Percentiles rank a stretch among this genome's conserved stretches.
phyloP scores from a whole-genome alignment of 768 basidiomycete species.

The Leccinum broughii region DNA sequence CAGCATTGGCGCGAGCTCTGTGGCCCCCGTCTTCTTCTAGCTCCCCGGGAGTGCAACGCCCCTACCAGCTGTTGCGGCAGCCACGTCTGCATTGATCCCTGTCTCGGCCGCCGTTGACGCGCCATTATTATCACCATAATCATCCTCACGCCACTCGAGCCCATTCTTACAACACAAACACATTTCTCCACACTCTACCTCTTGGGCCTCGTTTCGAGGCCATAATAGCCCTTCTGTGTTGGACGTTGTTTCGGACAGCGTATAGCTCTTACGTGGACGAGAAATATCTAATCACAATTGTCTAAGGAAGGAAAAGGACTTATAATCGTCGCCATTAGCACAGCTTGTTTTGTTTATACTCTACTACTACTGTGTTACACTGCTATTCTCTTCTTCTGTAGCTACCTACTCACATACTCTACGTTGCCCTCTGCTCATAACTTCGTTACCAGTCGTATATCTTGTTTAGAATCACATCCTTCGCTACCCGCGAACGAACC shows the following conservation, averaged over 20 bases:
- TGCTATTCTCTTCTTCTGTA: slow-evolving; percentile 17
- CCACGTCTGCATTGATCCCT: background rate
- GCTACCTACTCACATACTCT: slow-evolving; percentile 11
- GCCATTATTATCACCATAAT: slow-evolving; percentile 1
- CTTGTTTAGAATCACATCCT: background rate
- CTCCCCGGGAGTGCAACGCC: background rate
- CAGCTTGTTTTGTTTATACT: slow-evolving; percentile 7
- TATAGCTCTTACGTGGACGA: slow-evolving; percentile 2
- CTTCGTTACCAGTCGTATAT: background rate
- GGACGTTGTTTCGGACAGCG: slow-evolving; percentile 9
- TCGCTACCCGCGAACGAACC: background rate
- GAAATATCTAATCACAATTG: slow-evolving; percentile 19
- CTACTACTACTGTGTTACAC: slow-evolving; percentile 1
- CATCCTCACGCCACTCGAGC: background rate
- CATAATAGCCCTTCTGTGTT: slow-evolving; percentile 6
- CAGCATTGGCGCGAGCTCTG: slow-evolving; percentile 49
- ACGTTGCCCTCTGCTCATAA: slow-evolving; percentile 8
- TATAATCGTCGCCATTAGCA: slow-evolving; percentile 13
- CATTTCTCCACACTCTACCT: slow-evolving; percentile 4
- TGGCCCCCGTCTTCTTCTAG: slow-evolving; percentile 63
- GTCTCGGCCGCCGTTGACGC: slow-evolving; percentile 5
- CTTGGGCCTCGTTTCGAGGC: slow-evolving; percentile 5
- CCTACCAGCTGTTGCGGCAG: background rate
- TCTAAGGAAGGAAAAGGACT: slow-evolving; percentile 21
- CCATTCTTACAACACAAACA: background rate